Percentiles rank a stretch among this genome's conserved stretches.
phyloP scores from a whole-genome alignment of 805 yeast genomes.

The Barnettozyma siamensis region DNA sequence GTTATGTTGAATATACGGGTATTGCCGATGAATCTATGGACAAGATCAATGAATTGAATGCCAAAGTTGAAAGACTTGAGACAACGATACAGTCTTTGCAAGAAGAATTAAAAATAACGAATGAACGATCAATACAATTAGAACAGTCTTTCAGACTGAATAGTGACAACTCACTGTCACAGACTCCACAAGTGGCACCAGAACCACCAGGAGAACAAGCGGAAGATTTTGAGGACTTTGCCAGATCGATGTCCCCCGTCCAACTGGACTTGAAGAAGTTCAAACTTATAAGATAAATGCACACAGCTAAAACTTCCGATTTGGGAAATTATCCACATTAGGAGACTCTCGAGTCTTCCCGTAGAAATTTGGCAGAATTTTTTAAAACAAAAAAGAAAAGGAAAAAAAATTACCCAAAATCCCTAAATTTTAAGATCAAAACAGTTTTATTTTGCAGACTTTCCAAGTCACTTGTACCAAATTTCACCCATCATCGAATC shows the following conservation, averaged over 20 bases:
- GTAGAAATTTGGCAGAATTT: not conserved
- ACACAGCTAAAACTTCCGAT: not conserved
- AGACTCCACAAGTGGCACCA: slow-evolving; percentile 5
- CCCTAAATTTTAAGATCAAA: not conserved
- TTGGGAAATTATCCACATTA: not conserved
- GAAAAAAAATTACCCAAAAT: not conserved
- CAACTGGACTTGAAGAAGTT: slow-evolving; percentile 19
- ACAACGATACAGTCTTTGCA: slow-evolving; percentile 16
- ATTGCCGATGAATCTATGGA: not conserved
- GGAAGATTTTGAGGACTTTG: slow-evolving; percentile 8
- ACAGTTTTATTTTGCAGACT: no score
- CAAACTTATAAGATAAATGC: slow-evolving; percentile 13
- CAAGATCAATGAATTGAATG: slow-evolving; percentile 10
- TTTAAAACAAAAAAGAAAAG: not conserved
- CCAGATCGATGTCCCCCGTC: slow-evolving; percentile 19
- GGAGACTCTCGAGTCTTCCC: not conserved
- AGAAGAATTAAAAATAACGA: slow-evolving; percentile 16
- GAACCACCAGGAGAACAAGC: not conserved
- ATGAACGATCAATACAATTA: slow-evolving; percentile 16
- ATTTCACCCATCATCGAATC: no score
- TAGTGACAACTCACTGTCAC: slow-evolving; percentile 12
- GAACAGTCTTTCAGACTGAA: slow-evolving; percentile 11
- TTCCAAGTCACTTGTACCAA: no score
- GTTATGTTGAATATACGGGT: not conserved
- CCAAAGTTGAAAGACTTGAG: slow-evolving; percentile 16